Evolutionary conservation across 345 rosid species (phyloP).

Genomic region (Zanthoxylum bungeanum): DNA sequence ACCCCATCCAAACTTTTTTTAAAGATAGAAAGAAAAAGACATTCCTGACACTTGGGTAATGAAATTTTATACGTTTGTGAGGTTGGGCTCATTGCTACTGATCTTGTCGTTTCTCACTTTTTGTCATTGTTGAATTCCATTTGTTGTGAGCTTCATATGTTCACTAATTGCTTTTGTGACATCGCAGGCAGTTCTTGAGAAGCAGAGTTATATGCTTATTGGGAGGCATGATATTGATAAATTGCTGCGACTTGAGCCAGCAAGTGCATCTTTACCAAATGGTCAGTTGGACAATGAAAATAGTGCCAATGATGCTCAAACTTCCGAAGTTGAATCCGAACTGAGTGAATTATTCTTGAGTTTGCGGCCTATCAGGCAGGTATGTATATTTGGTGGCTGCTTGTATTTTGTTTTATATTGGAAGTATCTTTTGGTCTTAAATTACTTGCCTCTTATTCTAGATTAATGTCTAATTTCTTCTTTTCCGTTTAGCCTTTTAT

Average conservation of each 20-base stretch:
- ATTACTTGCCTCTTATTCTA: background rate
- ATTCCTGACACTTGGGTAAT: background rate
- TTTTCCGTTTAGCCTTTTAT: background rate
- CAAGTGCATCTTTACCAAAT: slow-evolving; percentile 72
- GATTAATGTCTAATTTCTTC: background rate
- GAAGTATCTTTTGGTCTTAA: background rate
- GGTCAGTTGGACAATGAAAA: slow-evolving; percentile 37
- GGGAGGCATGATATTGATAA: slow-evolving; percentile 98
- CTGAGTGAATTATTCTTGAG: slow-evolving; percentile 66
- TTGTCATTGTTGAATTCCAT: background rate
- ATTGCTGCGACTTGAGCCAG: slow-evolving; percentile 84
- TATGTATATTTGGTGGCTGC: slow-evolving; percentile 19
- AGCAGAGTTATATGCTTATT: slow-evolving; percentile 95
- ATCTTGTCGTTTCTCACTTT: background rate
- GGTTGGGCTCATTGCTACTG: background rate
- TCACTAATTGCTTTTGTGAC: slow-evolving; percentile 22
- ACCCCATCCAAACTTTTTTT: too few species aligned
- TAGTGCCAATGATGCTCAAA: slow-evolving; percentile 41
- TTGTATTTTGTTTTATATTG: background rate
- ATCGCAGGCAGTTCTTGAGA: slow-evolving; percentile 96
- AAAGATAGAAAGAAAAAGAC: too few species aligned
- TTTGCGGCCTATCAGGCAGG: slow-evolving; percentile 90
- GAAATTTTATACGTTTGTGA: background rate
- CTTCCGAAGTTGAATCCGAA: slow-evolving; percentile 58
- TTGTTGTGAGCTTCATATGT: slow-evolving; percentile 16